Conservation (phyloP, 106 monocot genomes). For the Platanthera zijinensis region DNA sequence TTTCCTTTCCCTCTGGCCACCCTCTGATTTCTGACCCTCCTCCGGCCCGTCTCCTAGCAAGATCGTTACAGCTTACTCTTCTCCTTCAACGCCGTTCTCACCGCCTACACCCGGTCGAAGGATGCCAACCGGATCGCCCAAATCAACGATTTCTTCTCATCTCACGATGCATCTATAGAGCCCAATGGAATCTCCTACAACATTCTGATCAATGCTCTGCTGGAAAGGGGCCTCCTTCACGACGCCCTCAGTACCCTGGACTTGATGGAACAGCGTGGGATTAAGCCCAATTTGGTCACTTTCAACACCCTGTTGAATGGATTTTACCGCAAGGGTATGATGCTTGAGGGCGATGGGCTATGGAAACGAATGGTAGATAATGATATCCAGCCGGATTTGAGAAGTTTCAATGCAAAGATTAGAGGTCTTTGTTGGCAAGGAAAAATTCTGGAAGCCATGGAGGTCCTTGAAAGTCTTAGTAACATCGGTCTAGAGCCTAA, state of each 20-base stretch:
- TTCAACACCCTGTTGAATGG: constrained; percentile 51
- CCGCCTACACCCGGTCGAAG: constrained; percentile 13
- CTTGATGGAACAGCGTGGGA: constrained; percentile 33
- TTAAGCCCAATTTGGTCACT: constrained; percentile 29
- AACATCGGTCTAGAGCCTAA: constrained; percentile 23
- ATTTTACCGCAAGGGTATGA: constrained; percentile 21
- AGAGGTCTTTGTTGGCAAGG: constrained; percentile 28
- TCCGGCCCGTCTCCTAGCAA: too few relatives aligned
- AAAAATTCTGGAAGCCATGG: constrained; percentile 29
- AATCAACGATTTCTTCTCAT: constrained; percentile 8
- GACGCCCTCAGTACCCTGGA: constrained; percentile 27
- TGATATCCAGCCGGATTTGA: constrained; percentile 31
- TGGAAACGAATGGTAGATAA: constrained; percentile 46
- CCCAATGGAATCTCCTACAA: constrained; percentile 30
- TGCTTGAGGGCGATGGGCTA: constrained; percentile 32
- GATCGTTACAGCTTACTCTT: too few relatives aligned
- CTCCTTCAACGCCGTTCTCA: constrained; percentile 46
- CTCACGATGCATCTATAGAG: constrained; percentile 13
- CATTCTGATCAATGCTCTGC: constrained; percentile 22
- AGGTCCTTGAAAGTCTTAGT: constrained; percentile 23
- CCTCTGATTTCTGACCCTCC: too few relatives aligned
- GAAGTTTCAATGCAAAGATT: constrained; percentile 59
- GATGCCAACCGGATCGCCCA: constrained; percentile 7
- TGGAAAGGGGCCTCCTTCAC: constrained; percentile 31
- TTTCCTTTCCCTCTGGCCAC: too few relatives aligned